Evolutionary conservation across 768 basidiomycete genomes (phyloP).

Genomic region (Phylloporus sp.): DNA sequence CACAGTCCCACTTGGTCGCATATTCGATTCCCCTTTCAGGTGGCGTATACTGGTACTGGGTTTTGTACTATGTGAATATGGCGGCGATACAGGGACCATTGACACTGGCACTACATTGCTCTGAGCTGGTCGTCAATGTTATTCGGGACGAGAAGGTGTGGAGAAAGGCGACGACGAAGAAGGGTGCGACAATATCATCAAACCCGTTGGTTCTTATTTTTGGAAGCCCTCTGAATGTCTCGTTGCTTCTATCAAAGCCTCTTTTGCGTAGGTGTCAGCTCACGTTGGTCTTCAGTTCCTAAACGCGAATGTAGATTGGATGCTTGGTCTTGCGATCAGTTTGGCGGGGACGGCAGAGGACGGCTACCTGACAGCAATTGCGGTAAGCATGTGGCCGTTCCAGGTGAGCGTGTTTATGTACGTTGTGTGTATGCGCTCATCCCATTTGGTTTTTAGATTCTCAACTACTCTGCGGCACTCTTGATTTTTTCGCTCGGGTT

Average conservation of each 20-base stretch:
- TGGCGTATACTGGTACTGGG: slow-evolving; percentile 22
- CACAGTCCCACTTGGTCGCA: slow-evolving; percentile 14
- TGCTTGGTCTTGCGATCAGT: slow-evolving; percentile 29
- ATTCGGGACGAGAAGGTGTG: slow-evolving; percentile 27
- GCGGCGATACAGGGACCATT: slow-evolving; percentile 26
- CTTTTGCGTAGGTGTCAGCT: slow-evolving; percentile 21
- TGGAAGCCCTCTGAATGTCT: slow-evolving; percentile 13
- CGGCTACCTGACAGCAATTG: slow-evolving; percentile 11
- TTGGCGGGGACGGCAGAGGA: slow-evolving; percentile 11
- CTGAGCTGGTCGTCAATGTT: slow-evolving; percentile 28
- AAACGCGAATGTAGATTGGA: slow-evolving; percentile 23
- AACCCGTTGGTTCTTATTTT: slow-evolving; percentile 24
- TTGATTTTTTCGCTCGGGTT: slow-evolving; percentile 20
- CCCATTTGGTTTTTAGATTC: slow-evolving; percentile 14
- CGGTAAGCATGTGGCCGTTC: slow-evolving; percentile 24
- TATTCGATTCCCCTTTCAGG: slow-evolving; percentile 22
- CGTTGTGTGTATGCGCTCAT: not conserved
- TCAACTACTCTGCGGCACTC: slow-evolving; percentile 23
- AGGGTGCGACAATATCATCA: slow-evolving; percentile 14
- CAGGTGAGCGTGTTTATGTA: slow-evolving; percentile 15
- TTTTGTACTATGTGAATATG: slow-evolving; percentile 23
- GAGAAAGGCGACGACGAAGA: slow-evolving; percentile 18
- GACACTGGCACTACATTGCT: slow-evolving; percentile 28
- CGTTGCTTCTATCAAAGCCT: slow-evolving; percentile 20
- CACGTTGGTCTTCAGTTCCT: not conserved